These are phyloP conservation scores for Stylosanthes scabra DNA, from an alignment of 331 rosid genomes.

Conservation along the genomic window DNA sequence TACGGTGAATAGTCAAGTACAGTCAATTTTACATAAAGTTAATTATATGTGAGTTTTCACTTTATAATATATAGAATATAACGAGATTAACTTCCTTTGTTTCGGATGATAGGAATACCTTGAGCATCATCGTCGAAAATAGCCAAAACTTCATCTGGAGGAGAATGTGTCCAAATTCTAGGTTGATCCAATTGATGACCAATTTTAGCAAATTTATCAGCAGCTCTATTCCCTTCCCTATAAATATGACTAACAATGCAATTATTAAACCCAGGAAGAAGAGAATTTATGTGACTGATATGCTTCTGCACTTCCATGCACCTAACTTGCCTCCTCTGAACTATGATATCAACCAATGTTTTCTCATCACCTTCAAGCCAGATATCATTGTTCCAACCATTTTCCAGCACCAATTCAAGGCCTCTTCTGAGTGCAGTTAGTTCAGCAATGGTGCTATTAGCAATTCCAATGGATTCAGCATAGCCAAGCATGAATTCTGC, in stretches of 20 bases:
- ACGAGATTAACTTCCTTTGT: slow-evolving; percentile 30
- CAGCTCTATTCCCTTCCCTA: slow-evolving; percentile 78
- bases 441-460: slow-evolving; percentile 71
- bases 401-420: slow-evolving; percentile 69
- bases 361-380: slow-evolving; percentile 87
- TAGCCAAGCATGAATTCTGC: slow-evolving; percentile 80
- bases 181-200: slow-evolving; percentile 59
- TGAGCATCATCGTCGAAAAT: slow-evolving; percentile 69
- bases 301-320: slow-evolving; percentile 63
- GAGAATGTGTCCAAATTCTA: slow-evolving; percentile 53
- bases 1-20: too few relatives aligned
- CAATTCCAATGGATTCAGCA: slow-evolving; percentile 70
- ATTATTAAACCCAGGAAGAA: slow-evolving; percentile 47
- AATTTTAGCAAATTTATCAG: slow-evolving; percentile 73
- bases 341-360: slow-evolving; percentile 62
- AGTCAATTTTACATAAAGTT: too few relatives aligned
- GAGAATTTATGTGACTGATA: slow-evolving; percentile 50
- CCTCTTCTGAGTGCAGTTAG: slow-evolving; percentile 63
- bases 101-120: slow-evolving; percentile 69
- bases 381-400: slow-evolving; percentile 67
- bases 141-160: slow-evolving; percentile 58
- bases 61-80: background rate
- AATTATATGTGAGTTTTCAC: too few relatives aligned
- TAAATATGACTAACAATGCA: slow-evolving; percentile 59
- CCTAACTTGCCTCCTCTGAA: slow-evolving; percentile 44